Base-by-base conservation (phyloP, 2,329 filamentous ascomycete species). In the Lachnellula cervina region DNA sequence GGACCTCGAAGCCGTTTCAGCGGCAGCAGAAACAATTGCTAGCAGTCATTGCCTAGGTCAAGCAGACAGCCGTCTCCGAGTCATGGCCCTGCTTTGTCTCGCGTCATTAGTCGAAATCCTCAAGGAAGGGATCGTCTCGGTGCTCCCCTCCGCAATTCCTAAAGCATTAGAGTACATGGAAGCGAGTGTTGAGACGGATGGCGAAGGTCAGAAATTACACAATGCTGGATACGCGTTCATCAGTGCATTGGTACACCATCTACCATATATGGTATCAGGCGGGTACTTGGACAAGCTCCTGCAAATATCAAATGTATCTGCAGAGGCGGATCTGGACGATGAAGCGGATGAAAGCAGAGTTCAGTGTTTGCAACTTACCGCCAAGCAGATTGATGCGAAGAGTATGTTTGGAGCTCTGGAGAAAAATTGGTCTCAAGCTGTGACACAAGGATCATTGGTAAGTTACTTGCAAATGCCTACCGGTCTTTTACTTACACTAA, bases 81-180 rank as follows among this genome's bases (percentile, higher is more conserved):
- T 93, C 57, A 88, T 95, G 77, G 89, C 90, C n/a, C 76, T 97
- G 46, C 76, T 97, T 49, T 97, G 91, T 68, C 80, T 99, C 55
- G 88, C 93, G 3, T 96, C 91, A 1, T 83, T 96, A 65, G 86
- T 96, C 4, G 90, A 96, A 64, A 90, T 96, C 8, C 77, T 97
- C 40, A 87, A 88, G 56, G 90, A 96, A 62, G 87, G 87, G 13
- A 88, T 96, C 57, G 87, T 97, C 19, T 88, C 91, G 0, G 79
- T 97, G 0, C 76, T 97, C 19, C 90, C 93, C 0, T 78, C 79
- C 23, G 85, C 90, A 0, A 81, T 97, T 42, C 84, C 87, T 0
- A 86, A 82, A 60, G 81, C 87, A 0, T 79, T 97, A 45, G 72
- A 78, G 5, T 88, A 96, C 63, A 79, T 97, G 49, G 77, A 84